phyloP scores from a whole-genome alignment of 2,329 filamentous ascomycete species.

The Trichophyton simii region DNA sequence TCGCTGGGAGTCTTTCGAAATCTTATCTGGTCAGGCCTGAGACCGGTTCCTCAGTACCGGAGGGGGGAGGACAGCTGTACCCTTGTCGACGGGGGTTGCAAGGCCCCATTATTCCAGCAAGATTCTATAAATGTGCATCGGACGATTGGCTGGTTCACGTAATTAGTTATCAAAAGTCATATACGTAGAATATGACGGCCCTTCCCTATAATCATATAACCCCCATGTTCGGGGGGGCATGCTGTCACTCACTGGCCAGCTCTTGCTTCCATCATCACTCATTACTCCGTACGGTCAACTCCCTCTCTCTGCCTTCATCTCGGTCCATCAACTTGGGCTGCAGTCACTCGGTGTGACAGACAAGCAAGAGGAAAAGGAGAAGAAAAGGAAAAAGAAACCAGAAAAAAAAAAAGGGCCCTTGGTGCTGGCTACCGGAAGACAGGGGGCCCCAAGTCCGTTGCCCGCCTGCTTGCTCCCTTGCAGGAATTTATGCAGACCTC shows the following conservation, averaged over 20 bases:
- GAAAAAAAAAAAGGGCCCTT: not conserved
- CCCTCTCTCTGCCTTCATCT: not conserved
- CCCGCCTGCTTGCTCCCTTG: not conserved
- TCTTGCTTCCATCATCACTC: not conserved
- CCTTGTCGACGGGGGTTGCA: not conserved
- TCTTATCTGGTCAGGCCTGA: not conserved
- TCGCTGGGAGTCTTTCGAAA: not conserved
- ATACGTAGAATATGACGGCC: not conserved
- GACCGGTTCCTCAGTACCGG: not conserved
- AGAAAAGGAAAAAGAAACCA: not conserved
- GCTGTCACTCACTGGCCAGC: not conserved
- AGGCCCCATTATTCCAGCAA: not conserved
- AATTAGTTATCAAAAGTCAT: not conserved
- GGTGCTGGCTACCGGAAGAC: conserved; percentile 1
- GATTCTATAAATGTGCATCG: not conserved
- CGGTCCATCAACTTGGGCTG: not conserved
- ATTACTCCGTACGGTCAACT: not conserved
- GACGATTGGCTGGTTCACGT: not conserved
- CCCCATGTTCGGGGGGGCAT: too few species aligned
- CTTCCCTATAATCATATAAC: not conserved
- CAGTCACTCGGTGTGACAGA: not conserved
- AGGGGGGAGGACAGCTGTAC: not conserved
- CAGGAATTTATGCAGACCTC: not conserved
- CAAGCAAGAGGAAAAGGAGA: not conserved
- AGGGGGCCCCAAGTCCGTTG: not conserved